Conservation (phyloP, 169 alveolate species). For the Perkinsus chesapeaki region DNA sequence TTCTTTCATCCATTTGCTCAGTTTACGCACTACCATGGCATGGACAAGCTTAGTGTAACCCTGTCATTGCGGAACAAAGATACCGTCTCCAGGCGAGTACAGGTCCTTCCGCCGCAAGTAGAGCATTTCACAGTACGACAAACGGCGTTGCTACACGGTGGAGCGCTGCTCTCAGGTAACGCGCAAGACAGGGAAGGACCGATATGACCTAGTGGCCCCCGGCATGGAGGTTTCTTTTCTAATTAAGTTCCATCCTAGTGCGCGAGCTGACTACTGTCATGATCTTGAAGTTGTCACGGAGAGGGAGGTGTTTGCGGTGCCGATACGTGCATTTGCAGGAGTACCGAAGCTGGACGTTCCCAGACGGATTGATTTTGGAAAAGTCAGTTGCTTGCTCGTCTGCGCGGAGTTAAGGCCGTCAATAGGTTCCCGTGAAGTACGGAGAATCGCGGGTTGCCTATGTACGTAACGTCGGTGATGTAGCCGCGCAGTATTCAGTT, state of each 20-base stretch:
- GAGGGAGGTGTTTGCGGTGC: slow-evolving; percentile 78
- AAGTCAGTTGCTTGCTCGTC: background rate
- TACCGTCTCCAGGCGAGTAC: slow-evolving; percentile 71
- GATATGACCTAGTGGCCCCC: slow-evolving; percentile 62
- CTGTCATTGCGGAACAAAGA: slow-evolving; percentile 53
- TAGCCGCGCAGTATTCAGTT: background rate
- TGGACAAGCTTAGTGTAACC: slow-evolving; percentile 54
- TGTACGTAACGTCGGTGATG: background rate
- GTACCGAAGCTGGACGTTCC: background rate
- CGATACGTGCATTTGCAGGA: slow-evolving; percentile 53
- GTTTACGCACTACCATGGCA: background rate
- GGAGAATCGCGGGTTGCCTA: background rate
- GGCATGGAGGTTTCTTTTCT: slow-evolving; percentile 75
- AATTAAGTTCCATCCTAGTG: slow-evolving; percentile 75
- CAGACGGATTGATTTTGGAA: background rate
- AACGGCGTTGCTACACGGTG: background rate
- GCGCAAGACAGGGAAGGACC: background rate
- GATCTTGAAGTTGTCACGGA: slow-evolving; percentile 79
- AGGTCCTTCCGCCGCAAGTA: slow-evolving; percentile 43
- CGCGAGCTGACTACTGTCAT: slow-evolving; percentile 74
- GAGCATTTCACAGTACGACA: background rate
- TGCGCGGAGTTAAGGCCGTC: background rate
- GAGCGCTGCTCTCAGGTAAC: background rate
- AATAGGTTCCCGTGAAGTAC: background rate
- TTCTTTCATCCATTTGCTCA: background rate